Conservation (phyloP, 805 yeast species). For the Myxozyma geophila region DNA sequence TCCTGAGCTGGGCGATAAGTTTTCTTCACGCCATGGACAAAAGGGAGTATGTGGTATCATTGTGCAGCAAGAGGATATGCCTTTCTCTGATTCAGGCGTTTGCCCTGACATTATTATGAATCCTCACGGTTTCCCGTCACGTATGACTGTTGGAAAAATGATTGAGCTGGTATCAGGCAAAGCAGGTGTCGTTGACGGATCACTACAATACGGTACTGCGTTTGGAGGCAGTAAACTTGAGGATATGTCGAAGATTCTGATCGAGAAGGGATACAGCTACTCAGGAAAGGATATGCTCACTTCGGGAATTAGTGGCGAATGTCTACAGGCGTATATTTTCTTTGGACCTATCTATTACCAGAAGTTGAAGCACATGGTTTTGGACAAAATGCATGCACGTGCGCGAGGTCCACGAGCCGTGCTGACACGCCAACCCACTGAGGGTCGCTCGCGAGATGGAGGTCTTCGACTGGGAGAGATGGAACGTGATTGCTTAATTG, state of each 20-base stretch:
- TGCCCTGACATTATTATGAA: constrained; percentile 97
- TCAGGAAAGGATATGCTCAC: constrained; percentile 98
- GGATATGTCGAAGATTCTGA: constrained; percentile 89
- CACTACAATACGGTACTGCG: constrained; percentile 94
- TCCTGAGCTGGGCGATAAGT: constrained; percentile 97
- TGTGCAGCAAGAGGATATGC: constrained; percentile 95
- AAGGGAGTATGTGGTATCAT: constrained; percentile 99
- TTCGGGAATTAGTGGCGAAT: constrained; percentile 96
- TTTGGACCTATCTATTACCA: constrained; percentile 98
- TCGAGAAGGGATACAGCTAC: constrained; percentile 89
- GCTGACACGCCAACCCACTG: constrained; percentile 96
- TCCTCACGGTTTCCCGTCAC: constrained; percentile 99
- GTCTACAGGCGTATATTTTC: constrained; percentile 95
- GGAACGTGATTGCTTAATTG: constrained; percentile 99
- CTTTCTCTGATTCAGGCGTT: constrained; percentile 90
- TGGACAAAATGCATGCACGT: constrained; percentile 99
- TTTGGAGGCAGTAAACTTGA: constrained; percentile 97
- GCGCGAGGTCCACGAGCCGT: constrained; percentile 99
- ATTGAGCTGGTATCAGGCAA: constrained; percentile 94
- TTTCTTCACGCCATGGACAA: constrained; percentile 97
- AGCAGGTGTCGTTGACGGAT: constrained; percentile 93
- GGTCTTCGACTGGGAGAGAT: constrained; percentile 98
- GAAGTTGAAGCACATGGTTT: constrained; percentile 97
- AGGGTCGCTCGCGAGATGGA: constrained; percentile 98
- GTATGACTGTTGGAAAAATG: constrained; percentile 99